Base-by-base conservation (phyloP, 164 flowering plant genomes). In the Amborella trichopoda region DNA sequence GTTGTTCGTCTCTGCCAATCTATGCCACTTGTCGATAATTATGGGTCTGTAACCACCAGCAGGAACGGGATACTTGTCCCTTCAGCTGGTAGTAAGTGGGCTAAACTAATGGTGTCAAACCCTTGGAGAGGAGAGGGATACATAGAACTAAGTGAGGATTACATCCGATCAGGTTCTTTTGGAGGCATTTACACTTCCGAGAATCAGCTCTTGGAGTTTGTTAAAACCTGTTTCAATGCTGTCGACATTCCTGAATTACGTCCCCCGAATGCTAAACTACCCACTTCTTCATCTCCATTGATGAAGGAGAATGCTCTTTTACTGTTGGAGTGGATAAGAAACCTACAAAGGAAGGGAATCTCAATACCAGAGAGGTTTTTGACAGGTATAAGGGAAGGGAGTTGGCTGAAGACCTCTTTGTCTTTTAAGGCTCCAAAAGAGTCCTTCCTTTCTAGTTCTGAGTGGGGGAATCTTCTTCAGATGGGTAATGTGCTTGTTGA, bases 21-120 rank as follows among this genome's bases (percentile, higher is more conserved):
- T 3, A 58, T 75, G 72, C 84, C 80, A 4, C 56, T 79, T 3
- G 59, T 74, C 2, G 65, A 71, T 57, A 70, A 47, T 21, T 69
- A 73, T 52, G 77, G 77, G 0, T 5, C 10, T 41, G 65, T 71
- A 28, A 48, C 18, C 20, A 50, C 26, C 13, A 4, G 0, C 1
- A 24, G 66, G 37, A 55, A 36, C 10, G 68, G 67, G 16, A 63
- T 82, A 56, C 78, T 77, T 52, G 80, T 82, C 11, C 82, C 93
- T 27, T 76, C 80, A 5, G 63, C 54, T 28, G 80, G 62, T 32
- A 79, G 87, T 53, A 73, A 67, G 27, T 82, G 87, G 93, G 64
- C 60, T 5, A 40, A 38, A 17, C 44, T 79, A 55, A 39, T 77
- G 44, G 72, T 57, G 46, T 65, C 75, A 30, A 77, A 82, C 54